phyloP scores from a whole-genome alignment of 768 basidiomycete genomes.

The Chalciporus pseudorubinellus region DNA sequence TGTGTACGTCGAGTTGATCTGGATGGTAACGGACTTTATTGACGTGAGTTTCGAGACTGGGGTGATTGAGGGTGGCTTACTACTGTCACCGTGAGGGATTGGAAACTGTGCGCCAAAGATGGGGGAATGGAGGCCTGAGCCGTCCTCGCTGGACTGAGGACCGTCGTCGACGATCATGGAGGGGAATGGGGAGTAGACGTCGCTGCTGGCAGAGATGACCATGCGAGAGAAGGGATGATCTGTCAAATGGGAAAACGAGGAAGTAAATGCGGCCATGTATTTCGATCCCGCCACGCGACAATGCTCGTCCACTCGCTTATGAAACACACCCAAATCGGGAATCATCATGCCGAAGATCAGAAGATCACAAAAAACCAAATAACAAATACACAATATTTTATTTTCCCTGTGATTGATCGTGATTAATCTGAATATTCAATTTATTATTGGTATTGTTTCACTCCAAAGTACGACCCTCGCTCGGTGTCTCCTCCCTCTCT shows the following conservation, averaged over 20 bases:
- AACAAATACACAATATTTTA: not conserved
- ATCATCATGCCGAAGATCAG: constrained; percentile 28
- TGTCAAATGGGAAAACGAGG: constrained; percentile 24
- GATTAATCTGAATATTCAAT: too few species aligned
- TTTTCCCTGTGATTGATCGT: too few species aligned
- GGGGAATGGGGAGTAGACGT: constrained; percentile 58
- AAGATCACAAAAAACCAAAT: constrained; percentile 20
- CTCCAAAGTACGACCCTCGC: too few species aligned
- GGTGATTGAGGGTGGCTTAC: constrained; percentile 40
- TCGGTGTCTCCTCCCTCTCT: constrained; percentile 7
- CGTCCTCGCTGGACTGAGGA: constrained; percentile 70
- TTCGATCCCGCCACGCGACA: constrained; percentile 38
- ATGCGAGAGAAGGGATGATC: constrained; percentile 38
- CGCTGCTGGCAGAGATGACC: constrained; percentile 55
- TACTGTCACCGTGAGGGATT: constrained; percentile 47
- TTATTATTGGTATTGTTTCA: constrained; percentile 7
- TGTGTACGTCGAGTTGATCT: constrained; percentile 45
- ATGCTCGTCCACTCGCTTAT: constrained; percentile 25
- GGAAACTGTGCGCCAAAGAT: constrained; percentile 52
- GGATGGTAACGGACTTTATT: constrained; percentile 72
- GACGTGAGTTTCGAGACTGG: constrained; percentile 44
- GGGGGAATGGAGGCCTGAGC: constrained; percentile 74
- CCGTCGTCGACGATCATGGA: constrained; percentile 60
- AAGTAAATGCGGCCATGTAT: constrained; percentile 24
- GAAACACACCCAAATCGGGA: constrained; percentile 31